Conservation (phyloP, 495 filamentous ascomycete species). For the Tuber magnatum region DNA sequence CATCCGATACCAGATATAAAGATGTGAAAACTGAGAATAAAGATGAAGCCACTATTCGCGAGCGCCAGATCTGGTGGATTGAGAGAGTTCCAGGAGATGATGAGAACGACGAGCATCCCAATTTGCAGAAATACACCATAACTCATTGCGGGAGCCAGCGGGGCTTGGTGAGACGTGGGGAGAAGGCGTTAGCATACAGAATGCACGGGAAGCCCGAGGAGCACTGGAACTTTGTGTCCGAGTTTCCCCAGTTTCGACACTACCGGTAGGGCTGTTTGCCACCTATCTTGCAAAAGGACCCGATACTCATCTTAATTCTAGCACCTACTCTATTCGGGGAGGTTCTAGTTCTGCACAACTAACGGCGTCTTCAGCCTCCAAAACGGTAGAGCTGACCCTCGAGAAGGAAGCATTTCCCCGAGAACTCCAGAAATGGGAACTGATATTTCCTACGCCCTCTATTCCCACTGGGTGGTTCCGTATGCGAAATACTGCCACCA, state of each 20-base stretch:
- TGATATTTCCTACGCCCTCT: not conserved
- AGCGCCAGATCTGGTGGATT: not conserved
- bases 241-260: not conserved
- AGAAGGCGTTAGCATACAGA: not conserved
- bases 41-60: not conserved
- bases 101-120: not conserved
- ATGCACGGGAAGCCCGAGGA: not conserved
- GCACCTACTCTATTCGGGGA: not conserved
- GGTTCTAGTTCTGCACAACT: not conserved
- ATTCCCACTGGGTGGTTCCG: not conserved
- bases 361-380: not conserved
- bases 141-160: not conserved
- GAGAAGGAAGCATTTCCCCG: not conserved
- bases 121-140: not conserved
- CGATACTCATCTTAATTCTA: not conserved
- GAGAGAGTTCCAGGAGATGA: not conserved
- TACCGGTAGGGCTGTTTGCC: not conserved
- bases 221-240: not conserved
- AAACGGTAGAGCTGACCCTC: not conserved
- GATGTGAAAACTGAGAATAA: not conserved
- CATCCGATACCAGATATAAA: not conserved
- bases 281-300: not conserved
- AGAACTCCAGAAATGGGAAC: not conserved
- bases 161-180: not conserved
- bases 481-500: not conserved